Evolutionary conservation across 2,329 filamentous ascomycete species (phyloP).

Genomic region (Aureobasidium pullulans): DNA sequence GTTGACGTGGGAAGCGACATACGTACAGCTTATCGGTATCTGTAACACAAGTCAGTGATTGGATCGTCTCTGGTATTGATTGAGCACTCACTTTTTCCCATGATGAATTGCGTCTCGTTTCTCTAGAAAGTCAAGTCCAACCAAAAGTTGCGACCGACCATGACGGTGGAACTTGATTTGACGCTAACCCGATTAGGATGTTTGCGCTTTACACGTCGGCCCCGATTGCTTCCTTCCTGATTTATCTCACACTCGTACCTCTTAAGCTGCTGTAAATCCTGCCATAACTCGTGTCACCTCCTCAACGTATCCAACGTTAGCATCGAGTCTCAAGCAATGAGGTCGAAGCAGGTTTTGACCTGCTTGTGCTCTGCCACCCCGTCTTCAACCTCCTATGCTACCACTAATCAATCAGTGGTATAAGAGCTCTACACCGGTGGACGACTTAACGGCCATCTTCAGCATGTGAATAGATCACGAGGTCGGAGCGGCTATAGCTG

Average conservation of each 20-base stretch:
- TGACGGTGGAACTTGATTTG: background rate
- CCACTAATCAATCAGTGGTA: too few relatives aligned
- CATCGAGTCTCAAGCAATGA: background rate
- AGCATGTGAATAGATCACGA: too few relatives aligned
- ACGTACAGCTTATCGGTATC: slow-evolving; percentile 35
- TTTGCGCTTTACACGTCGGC: background rate
- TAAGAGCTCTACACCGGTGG: too few relatives aligned
- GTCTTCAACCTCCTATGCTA: background rate
- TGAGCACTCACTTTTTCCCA: slow-evolving; percentile 20
- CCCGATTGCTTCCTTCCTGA: background rate
- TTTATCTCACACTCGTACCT: background rate
- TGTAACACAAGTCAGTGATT: background rate
- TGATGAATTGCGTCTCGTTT: slow-evolving; percentile 9
- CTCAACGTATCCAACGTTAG: background rate
- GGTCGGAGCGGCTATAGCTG: too few relatives aligned
- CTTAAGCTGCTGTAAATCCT: background rate
- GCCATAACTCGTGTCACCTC: background rate
- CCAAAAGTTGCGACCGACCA: background rate
- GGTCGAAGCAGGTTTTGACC: background rate
- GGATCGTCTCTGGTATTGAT: background rate
- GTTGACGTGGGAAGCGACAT: slow-evolving; percentile 19
- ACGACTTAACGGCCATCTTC: too few relatives aligned
- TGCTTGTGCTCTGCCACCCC: background rate
- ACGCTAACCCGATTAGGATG: slow-evolving; percentile 1
- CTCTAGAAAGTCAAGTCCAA: background rate